Base-by-base conservation (phyloP, 2,329 filamentous ascomycete genomes). In the Fusarium sp. region DNA sequence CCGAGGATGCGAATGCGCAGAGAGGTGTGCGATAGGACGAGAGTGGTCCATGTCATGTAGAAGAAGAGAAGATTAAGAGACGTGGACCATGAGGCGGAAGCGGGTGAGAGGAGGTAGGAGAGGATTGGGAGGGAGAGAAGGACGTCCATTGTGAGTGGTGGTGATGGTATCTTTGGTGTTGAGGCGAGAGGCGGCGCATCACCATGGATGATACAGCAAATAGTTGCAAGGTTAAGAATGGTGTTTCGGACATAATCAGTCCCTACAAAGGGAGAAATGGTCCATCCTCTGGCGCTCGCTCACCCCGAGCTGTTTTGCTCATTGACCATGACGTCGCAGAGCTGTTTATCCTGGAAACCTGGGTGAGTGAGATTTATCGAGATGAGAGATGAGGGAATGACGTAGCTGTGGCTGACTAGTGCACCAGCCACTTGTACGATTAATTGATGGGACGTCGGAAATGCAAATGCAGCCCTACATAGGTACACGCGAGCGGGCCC, bases 1-100 rank as follows among this genome's bases (percentile, higher is more conserved):
- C 88, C 91, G 48, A 90, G 79, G 1, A 95, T 73, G 73, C 96
- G 92, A 53, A 97, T 85, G 55, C 86, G 84, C 14, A 95, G 79
- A 0, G 91, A 87, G 1, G 88, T 82, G 69, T 96, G 90, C 7
- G 89, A 90, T 4, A 94, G 79, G 35, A 96, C 86, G 29, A 97
- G 82, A 0, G 91, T 94, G 6, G 87, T 87, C 93, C 93, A 97
- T 67, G 91, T 94, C 78, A 96, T 84, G 74, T 93, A 94, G 76
- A 97, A 95, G 79, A 96, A 93, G 61, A 96, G 79, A 21, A 96
- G 78, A 74, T 95, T 97, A 62, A 96, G 80, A 1, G 88, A 93
- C 2, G 92, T 94, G 13, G 82, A 88, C 79, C 89, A 93, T 7
- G 90, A 89, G 7, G 85, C 83, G 54, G 87, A 73, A 42, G 83